phyloP scores from a whole-genome alignment of 192 early-diverging fungal genomes.

The Piromyces finnis region DNA sequence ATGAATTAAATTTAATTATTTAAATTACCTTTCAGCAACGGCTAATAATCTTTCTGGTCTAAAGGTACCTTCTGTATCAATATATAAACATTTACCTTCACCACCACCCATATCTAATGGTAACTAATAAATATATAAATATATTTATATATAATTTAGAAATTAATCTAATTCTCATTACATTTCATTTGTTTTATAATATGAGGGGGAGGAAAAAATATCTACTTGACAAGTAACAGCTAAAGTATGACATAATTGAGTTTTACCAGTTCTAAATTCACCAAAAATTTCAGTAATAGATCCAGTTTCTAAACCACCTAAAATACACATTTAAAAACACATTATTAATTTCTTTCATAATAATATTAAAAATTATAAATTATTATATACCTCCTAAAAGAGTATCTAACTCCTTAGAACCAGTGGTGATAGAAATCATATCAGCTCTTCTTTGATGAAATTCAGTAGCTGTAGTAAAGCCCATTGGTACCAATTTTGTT shows the following conservation, averaged over 20 bases:
- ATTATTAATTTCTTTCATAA: no score
- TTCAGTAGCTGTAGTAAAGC: constrained; percentile 86
- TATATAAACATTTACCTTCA: constrained; percentile 87
- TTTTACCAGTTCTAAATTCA: constrained; percentile 96
- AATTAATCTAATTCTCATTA: no score
- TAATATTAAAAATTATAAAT: no score
- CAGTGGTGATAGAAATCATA: constrained; percentile 70
- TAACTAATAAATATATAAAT: no score
- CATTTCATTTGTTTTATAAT: no score
- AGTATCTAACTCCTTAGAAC: constrained; percentile 80
- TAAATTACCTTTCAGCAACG: constrained; percentile 56
- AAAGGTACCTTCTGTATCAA: constrained; percentile 95
- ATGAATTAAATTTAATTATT: not conserved
- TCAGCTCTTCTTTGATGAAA: constrained; percentile 67
- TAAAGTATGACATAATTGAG: constrained; percentile 86
- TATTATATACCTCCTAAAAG: constrained; percentile 67
- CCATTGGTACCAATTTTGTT: constrained; percentile 78
- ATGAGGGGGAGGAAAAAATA: not conserved
- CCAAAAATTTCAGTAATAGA: constrained; percentile 96
- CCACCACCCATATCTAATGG: constrained; percentile 77
- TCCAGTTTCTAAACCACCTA: constrained; percentile 85
- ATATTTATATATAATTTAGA: no score
- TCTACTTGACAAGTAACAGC: constrained; percentile 84
- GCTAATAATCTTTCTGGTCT: constrained; percentile 73
- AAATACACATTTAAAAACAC: no score